Evolutionary conservation across 495 filamentous ascomycete species (phyloP).

Genomic region (Penicillium goetzii): DNA sequence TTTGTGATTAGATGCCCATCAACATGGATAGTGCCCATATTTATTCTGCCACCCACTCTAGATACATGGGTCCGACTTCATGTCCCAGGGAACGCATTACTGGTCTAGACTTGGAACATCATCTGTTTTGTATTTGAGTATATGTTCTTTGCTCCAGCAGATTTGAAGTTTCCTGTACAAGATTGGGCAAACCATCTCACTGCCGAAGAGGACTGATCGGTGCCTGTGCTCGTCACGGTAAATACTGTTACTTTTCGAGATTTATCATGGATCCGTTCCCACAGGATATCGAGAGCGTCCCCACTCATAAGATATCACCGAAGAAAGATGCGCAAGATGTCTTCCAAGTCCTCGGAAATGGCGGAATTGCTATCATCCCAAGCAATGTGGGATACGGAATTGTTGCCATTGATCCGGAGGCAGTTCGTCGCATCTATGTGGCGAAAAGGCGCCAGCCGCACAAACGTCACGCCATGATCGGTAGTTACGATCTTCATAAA

Average conservation of each 20-base stretch:
- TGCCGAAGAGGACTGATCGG: background rate
- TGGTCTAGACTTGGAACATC: background rate
- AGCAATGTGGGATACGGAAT: constrained; percentile 33
- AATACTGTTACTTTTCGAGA: background rate
- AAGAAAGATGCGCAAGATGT: constrained; percentile 26
- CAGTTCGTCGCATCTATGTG: constrained; percentile 24
- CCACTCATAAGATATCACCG: background rate
- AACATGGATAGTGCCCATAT: background rate
- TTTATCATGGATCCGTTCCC: background rate
- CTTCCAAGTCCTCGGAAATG: constrained; percentile 28
- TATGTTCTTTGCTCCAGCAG: background rate
- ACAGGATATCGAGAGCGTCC: background rate
- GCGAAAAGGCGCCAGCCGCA: constrained; percentile 27
- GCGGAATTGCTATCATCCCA: constrained; percentile 33
- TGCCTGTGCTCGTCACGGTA: background rate
- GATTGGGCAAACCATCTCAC: background rate
- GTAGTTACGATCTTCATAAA: constrained; percentile 27
- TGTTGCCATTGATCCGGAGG: constrained; percentile 19
- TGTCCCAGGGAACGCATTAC: background rate
- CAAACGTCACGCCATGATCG: constrained; percentile 35
- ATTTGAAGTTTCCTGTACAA: background rate
- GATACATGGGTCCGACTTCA: background rate
- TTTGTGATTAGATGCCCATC: background rate
- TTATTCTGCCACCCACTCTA: background rate
- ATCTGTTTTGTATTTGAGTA: background rate